Evolutionary conservation across 2,329 filamentous ascomycete species (phyloP), one percentile per base, ranked within the genome.

Genomic region (Pezicula rhizophila): DNA sequence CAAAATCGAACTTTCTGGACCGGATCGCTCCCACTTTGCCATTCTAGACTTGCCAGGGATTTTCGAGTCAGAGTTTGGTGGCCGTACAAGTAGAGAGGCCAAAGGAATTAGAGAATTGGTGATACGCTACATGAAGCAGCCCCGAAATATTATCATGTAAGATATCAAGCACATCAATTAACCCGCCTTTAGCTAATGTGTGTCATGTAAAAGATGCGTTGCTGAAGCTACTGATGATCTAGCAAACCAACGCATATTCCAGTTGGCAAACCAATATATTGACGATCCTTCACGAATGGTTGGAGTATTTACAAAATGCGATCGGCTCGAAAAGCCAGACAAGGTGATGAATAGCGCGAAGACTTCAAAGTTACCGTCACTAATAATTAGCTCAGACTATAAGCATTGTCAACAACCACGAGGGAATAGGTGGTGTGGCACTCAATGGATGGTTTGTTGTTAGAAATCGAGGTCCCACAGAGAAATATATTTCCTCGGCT

Each of bases 301-400:
- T 14, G 64, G 67, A 0, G 67, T 69, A 1, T 64, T 69, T 25
- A 70, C 68, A 1, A 69, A 69, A 47, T 69, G 67, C 37, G 67
- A 70, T n/a, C 56, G 56, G 45, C 43, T 55, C 8, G 42, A 49
- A 2, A 50, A 60, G 33, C 49, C 54, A 5, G 46, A 52, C 28
- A 31, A 31, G 28, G 47, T 48, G 38, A 54, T 56, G 51, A 54
- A 54, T 56, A 47, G 2, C 8, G n/a, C 0, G 38, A 1, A 12
- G 4, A 5, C 10, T 8, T 2, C 17, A 23, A n/a, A 5, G 10
- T 31, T 1, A 14, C n/a, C 12, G 17, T 8, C 8, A 11, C 35
- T 46, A 17, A 14, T 37, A 12, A 31, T 31, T 10, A 12, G 11
- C 15, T 4, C 40, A 57, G 53, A 52, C 51, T 35, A 46, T 56